Base-by-base conservation (phyloP, 441 rosid genomes). In the Iberis amara region DNA sequence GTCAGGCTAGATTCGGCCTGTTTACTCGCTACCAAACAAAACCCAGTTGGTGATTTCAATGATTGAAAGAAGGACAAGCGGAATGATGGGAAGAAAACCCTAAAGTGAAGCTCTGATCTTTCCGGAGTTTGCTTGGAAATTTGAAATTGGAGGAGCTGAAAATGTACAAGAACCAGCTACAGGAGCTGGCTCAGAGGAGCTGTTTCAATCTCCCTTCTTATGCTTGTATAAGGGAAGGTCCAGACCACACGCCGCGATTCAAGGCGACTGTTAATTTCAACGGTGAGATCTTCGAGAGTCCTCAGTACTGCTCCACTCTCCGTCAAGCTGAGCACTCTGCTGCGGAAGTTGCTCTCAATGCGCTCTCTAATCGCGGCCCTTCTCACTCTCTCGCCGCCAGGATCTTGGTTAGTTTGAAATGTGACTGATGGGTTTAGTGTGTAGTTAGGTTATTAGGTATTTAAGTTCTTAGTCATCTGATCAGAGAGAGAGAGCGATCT, bases 261-360 rank as follows among this genome's bases (percentile, higher is more conserved):
- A 90, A 90, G 68, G 92, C 98, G 30, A 78, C 88, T 5, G 98
- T 90, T 52, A 90, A 83, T 71, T 90, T 90, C 44, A 90, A 90
- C 73, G 98, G 96, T 57, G 98, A 90, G 83, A 73, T 78, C 79
- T 90, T 90, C 38, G 98, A 90, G 73, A 74, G 90, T 33, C 98
- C 98, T 35, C 81, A 79, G 59, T 85, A 85, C 73, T 90, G 96
- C 64, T 75, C 92, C 49, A 90, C 96, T 23, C 98, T 90, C 69
- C 98, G 98, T 47, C 98, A 90, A 74, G 98, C 98, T 14, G 98
- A 90, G 58, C 98, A 90, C 90, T 85, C 98, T 67, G 98, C 98
- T 61, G 98, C 98, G 27, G 98, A 90, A 65, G 85, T 87, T 50
- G 92, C 96, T n/a, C 98, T 90, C 54, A 59, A 49, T 68, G 82